Evolutionary conservation across 805 yeast species (phyloP), one percentile per base, ranked within the genome.

Genomic region (Ogataea naganishii): DNA sequence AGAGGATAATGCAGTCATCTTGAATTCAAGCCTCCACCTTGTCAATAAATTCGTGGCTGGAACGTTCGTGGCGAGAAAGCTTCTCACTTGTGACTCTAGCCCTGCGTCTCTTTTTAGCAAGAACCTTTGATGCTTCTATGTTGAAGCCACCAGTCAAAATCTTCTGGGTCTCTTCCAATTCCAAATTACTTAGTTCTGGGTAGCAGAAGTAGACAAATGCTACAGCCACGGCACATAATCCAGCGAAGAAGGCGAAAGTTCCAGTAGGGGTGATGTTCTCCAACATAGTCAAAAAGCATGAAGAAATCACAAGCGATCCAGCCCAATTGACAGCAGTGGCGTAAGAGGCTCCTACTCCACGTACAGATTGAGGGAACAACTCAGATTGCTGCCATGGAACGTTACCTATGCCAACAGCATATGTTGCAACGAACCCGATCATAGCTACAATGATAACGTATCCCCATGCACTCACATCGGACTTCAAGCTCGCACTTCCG

Each of bases 341-440:
- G 47, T 74, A 79, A 35, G 95, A 83, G 7, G 86, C 77, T 37
- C 97, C 97, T 27, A 85, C 68, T 35, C 95, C 94, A 53, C 98
- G 75, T 20, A 89, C 96, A 38, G 76, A 72, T 66, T 88, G 95
- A 20, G 96, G 92, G 62, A 92, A 86, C 49, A 89, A 63, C 58
- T 89, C 98, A 34, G 89, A 80, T 51, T 92, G 96, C 52, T 89
- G 95, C 98, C 98, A 89, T 33, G 97, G 96, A 32, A 85, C 92
- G 55, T 89, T 88, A 60, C 98, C 98, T 43, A 88, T 83, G 43
- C 97, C 97, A 41, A 84, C 64, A 28, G 96, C 95, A 53, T 88
- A 89, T 31, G 80, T 75, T 3, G 95, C 96, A 26, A 88, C 96
- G 50, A 66, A 92, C 23, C 75, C 53, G 39, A 89, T 84, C 83